These are phyloP conservation scores for Lepraria neglecta DNA, from an alignment of 495 filamentous ascomycete genomes.

Conservation along the genomic window DNA sequence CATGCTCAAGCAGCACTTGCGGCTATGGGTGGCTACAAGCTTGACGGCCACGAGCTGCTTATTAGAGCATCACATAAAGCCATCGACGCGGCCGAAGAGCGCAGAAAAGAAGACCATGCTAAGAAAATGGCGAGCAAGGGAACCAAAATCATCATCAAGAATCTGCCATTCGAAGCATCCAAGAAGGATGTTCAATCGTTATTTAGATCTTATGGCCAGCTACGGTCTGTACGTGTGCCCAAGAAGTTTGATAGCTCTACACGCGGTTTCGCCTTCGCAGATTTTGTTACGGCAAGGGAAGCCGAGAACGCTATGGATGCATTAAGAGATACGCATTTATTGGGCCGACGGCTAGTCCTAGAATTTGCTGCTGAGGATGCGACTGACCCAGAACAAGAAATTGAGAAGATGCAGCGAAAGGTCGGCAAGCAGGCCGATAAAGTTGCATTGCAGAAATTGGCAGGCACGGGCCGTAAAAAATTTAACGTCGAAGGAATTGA, in stretches of 20 bases:
- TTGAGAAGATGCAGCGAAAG: constrained; percentile 93
- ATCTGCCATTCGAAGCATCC: constrained; percentile 88
- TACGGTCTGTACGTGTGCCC: constrained; percentile 85
- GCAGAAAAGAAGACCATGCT: constrained; percentile 67
- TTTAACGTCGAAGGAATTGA: constrained; percentile 75
- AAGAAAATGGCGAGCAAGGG: constrained; percentile 65
- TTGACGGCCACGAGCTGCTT: constrained; percentile 78
- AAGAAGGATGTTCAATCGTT: constrained; percentile 86
- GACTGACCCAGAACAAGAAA: constrained; percentile 88
- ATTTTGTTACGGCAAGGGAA: constrained; percentile 87
- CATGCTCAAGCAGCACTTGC: constrained; percentile 71
- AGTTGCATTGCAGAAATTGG: constrained; percentile 80
- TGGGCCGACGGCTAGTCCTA: constrained; percentile 80
- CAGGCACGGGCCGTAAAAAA: constrained; percentile 74
- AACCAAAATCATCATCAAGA: constrained; percentile 97
- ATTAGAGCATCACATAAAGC: constrained; percentile 81
- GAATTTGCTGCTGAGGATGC: constrained; percentile 83
- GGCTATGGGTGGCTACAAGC: constrained; percentile 77
- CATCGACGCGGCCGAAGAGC: constrained; percentile 78
- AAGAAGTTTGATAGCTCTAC: constrained; percentile 85
- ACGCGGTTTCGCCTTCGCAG: constrained; percentile 94
- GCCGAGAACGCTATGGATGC: constrained; percentile 89
- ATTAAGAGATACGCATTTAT: constrained; percentile 84
- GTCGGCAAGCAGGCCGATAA: constrained; percentile 79
- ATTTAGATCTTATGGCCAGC: constrained; percentile 81